Evolutionary conservation across 257 asterid species (phyloP).

Genomic region (Lithospermum erythrorhizon): DNA sequence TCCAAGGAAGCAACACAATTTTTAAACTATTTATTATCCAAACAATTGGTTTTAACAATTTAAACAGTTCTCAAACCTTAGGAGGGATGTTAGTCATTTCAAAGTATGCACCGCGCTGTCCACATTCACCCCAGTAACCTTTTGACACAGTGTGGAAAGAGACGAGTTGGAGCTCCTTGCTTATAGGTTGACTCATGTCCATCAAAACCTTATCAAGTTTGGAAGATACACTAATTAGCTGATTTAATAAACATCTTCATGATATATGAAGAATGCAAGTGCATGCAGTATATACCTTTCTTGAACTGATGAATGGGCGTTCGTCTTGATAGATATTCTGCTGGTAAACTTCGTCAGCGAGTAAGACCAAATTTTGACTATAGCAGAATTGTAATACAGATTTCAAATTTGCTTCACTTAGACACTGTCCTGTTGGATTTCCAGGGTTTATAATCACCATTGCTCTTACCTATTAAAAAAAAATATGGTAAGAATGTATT

Average conservation of each 20-base stretch:
- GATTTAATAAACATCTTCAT: background rate
- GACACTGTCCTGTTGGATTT: constrained; percentile 97
- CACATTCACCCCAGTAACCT: constrained; percentile 98
- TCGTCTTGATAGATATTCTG: constrained; percentile 96
- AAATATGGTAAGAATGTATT: background rate
- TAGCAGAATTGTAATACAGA: constrained; percentile 67
- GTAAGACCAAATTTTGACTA: constrained; percentile 69
- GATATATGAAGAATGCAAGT: background rate
- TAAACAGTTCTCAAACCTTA: constrained; percentile 36
- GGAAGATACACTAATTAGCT: background rate
- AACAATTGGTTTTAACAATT: background rate
- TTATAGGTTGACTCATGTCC: constrained; percentile 86
- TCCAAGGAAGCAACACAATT: background rate
- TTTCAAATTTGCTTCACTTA: constrained; percentile 66
- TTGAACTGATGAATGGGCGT: constrained; percentile 85
- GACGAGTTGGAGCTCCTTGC: constrained; percentile 76
- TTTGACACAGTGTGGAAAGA: constrained; percentile 96
- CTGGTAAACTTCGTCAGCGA: constrained; percentile 98
- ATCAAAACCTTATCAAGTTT: constrained; percentile 51
- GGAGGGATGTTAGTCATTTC: constrained; percentile 95
- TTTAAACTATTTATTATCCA: background rate
- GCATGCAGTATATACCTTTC: constrained; percentile 41
- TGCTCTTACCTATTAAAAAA: constrained; percentile 68
- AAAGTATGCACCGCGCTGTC: constrained; percentile 98
- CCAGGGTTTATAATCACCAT: constrained; percentile 99